phyloP scores from a whole-genome alignment of 371 early-diverging fungal species.

The Parasitella parasitica region DNA sequence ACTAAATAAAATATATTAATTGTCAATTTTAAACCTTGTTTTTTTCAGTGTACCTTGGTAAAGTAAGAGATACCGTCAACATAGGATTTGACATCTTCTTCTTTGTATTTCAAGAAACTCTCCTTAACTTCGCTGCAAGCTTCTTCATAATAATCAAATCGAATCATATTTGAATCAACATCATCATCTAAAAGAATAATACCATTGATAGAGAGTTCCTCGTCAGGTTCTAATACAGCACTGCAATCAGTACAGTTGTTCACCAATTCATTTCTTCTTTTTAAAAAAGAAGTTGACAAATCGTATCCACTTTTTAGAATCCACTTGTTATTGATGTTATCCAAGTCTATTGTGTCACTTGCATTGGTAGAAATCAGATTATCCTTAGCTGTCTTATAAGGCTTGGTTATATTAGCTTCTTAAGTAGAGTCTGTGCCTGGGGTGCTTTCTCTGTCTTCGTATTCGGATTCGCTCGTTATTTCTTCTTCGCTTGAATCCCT shows the following conservation, averaged over 20 bases:
- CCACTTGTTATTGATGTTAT: not conserved
- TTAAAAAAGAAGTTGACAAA: not conserved
- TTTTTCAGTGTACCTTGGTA: not conserved
- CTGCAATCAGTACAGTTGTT: not conserved
- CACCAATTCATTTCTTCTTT: not conserved
- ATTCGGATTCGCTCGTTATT: too few relatives aligned
- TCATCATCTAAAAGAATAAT: constrained; percentile 2
- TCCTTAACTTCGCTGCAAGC: not conserved
- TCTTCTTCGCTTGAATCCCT: too few relatives aligned
- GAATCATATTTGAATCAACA: not conserved
- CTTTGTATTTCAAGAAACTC: not conserved
- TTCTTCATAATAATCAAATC: constrained; percentile 1
- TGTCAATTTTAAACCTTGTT: too few relatives aligned
- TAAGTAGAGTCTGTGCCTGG: not conserved
- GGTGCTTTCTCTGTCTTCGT: not conserved
- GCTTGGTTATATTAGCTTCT: not conserved
- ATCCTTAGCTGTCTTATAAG: too few relatives aligned
- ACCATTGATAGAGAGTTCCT: not conserved
- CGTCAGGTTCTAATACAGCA: not conserved
- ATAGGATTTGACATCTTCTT: constrained; percentile 1
- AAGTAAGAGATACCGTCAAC: not conserved
- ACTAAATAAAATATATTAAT: too few relatives aligned
- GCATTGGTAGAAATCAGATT: not conserved
- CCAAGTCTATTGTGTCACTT: not conserved
- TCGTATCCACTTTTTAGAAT: not conserved